Conservation (phyloP, 2,329 filamentous ascomycete genomes). For the Cladosporium sp. region DNA sequence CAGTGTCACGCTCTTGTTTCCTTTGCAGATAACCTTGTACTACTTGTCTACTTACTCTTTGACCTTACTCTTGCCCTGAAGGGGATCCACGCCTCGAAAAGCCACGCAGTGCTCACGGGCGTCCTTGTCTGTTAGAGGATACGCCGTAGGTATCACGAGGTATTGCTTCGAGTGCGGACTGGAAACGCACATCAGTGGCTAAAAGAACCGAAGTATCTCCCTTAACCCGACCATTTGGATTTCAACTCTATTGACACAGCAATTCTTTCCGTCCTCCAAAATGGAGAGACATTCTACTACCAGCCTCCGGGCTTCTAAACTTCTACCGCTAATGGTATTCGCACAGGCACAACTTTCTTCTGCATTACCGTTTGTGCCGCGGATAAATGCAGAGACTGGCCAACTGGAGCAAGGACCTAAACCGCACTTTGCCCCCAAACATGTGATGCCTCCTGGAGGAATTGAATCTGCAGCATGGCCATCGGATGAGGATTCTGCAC, state of each 20-base stretch:
- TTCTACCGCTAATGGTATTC: conserved; percentile 25
- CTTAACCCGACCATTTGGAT: conserved; percentile 15
- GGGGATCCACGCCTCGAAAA: conserved; percentile 7
- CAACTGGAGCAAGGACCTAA: conserved; percentile 7
- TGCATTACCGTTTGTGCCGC: conserved; percentile 21
- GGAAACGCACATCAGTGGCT: conserved; percentile 8
- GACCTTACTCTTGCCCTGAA: conserved; percentile 2
- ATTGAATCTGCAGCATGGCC: conserved; percentile 10
- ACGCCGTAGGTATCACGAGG: conserved; percentile 11
- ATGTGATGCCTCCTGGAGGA: conserved; percentile 6
- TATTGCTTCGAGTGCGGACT: background rate
- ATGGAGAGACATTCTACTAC: conserved; percentile 18
- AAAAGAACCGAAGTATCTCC: conserved; percentile 13
- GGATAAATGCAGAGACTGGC: conserved; percentile 9
- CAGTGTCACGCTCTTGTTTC: conserved; percentile 12
- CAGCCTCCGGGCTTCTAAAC: conserved; percentile 16
- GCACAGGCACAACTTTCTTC: conserved; percentile 22
- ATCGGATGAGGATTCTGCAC: background rate
- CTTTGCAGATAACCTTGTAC: conserved; percentile 8
- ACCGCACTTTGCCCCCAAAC: conserved; percentile 4
- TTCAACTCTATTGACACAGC: conserved; percentile 21
- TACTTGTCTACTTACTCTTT: conserved; percentile 4
- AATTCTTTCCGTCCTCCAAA: conserved; percentile 13
- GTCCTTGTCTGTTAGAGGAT: conserved; percentile 9
- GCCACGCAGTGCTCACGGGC: conserved; percentile 9